Conservation (phyloP, 2,329 filamentous ascomycete genomes). For the Colletotrichum aenigma region DNA sequence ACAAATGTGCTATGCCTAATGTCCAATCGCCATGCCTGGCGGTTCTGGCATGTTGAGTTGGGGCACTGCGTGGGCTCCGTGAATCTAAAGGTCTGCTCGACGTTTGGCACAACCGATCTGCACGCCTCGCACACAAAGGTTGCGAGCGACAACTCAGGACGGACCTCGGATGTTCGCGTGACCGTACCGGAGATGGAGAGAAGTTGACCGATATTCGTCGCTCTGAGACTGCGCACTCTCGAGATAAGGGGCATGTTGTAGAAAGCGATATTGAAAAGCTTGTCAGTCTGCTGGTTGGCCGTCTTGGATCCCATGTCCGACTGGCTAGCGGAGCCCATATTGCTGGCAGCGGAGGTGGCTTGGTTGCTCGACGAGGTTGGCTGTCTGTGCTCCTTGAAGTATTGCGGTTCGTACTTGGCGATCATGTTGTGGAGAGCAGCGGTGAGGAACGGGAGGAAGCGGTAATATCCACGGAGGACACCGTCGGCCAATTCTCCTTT, state of each 20-base stretch:
- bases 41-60: conserved; percentile 85
- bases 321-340: conserved; percentile 65
- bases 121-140: conserved; percentile 93
- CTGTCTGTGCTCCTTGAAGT: conserved; percentile 91
- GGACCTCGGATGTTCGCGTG: conserved; percentile 94
- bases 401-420: conserved; percentile 90
- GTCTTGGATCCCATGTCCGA: conserved; percentile 76
- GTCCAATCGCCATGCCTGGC: conserved; percentile 93
- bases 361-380: conserved; percentile 76
- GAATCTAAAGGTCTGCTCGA: conserved; percentile 97
- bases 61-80: conserved; percentile 97
- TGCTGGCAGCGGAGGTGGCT: conserved; percentile 70
- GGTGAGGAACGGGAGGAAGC: conserved; percentile 90
- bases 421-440: conserved; percentile 91
- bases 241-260: conserved; percentile 92
- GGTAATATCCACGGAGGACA: conserved; percentile 90
- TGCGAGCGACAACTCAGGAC: conserved; percentile 88
- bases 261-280: conserved; percentile 90
- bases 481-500: conserved; percentile 84
- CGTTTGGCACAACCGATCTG: conserved; percentile 81
- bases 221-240: conserved; percentile 83
- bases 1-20: conserved; percentile 97
- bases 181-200: conserved; percentile 97
- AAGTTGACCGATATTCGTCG: conserved; percentile 88
- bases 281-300: conserved; percentile 93